Evolutionary conservation across 139 green algal genomes (phyloP).

Genomic region (Closterium sp.): DNA sequence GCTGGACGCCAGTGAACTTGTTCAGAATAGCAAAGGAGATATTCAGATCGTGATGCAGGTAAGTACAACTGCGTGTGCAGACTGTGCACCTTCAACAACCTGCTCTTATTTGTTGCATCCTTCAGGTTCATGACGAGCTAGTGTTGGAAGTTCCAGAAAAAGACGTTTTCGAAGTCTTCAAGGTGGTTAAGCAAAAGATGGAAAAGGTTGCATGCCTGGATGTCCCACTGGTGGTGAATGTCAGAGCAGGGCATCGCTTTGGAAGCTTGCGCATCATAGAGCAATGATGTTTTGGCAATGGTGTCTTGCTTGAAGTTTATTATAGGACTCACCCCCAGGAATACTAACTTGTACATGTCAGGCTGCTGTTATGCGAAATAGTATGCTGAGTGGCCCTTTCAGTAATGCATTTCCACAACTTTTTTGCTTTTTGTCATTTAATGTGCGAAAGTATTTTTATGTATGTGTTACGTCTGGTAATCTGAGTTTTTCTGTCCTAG

Average conservation of each 20-base stretch:
- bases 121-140: background rate
- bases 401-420: too few species aligned
- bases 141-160: background rate
- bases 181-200: background rate
- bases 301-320: too few species aligned
- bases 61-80: background rate
- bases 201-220: background rate
- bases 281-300: too few species aligned
- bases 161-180: background rate
- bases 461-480: too few species aligned
- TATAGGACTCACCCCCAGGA: too few species aligned
- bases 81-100: background rate
- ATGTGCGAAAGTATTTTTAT: too few species aligned
- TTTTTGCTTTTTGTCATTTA: too few species aligned
- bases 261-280: background rate
- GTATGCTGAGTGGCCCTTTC: too few species aligned
- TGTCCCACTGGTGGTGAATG: background rate
- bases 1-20: background rate
- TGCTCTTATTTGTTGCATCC: background rate
- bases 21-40: background rate
- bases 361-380: too few species aligned
- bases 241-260: background rate
- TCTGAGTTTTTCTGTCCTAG: too few species aligned
- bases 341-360: too few species aligned
- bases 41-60: background rate